Base-by-base conservation (phyloP, 192 early-diverging fungal genomes). In the Dimargaris cristalligena region DNA sequence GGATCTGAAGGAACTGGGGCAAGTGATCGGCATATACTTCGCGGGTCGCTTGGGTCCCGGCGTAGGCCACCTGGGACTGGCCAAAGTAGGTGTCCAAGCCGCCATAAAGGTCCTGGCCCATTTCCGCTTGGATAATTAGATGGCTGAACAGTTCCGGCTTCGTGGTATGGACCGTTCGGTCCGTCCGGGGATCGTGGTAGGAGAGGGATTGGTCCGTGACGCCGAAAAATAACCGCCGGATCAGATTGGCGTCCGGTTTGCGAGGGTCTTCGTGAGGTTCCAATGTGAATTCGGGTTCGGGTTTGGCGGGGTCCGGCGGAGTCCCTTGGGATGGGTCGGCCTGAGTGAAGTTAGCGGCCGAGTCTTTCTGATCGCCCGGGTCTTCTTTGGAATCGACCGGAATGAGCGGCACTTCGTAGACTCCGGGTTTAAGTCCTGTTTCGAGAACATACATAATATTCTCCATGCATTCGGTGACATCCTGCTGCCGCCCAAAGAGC, bases 391-490 rank as follows among this genome's bases (percentile, higher is more conserved):
- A 6, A 10, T 10, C 8, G 8, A 10, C 38, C 38, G 38, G 8
- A 6, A 41, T 6, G 38, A 41, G 38, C 6, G 38, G 38, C 38
- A 16, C 8, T 41, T 10, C 38, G 38, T 16, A 6, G 8, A 10
- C 8, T 14, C 65, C 28, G 1, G 73, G 69, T 30, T 73, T 68
- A 48, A 89, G 68, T 0, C 83, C 85, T 20, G 77, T 76, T 23
- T 74, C 75, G 1, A 89, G 62, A 11, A 80, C 65, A 4, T 72
- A 68, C 61, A 87, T 81, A 16, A 79, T 74, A 58, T 81, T 80
- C 1, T 70, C 75, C 78, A 89, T 83, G 57, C 83, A 84, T 62
- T 89, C 86, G 28, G 80, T 78, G 0, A 89, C 80, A 65, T 89
- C 87, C 55, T 89, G 87, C 61, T 86, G 84, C 30, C 74, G 72